These are phyloP conservation scores for Candida incommunis DNA, from an alignment of 805 yeast genomes.

Conservation along the genomic window DNA sequence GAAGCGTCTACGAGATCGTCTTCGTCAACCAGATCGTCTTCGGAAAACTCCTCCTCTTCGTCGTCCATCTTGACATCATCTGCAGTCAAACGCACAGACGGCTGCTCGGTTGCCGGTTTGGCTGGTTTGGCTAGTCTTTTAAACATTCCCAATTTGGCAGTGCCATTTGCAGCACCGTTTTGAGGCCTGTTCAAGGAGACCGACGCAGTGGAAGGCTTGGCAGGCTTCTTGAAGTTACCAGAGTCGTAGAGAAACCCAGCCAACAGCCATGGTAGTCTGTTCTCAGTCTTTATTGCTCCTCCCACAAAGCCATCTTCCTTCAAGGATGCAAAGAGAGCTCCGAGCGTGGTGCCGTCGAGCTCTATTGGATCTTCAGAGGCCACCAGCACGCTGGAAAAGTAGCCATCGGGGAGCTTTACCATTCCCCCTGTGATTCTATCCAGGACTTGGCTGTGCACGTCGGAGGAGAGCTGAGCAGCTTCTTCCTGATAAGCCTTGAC, in stretches of 20 bases:
- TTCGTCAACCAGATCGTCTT: slow-evolving; percentile 42
- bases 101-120: not conserved
- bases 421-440: slow-evolving; percentile 22
- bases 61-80: slow-evolving; percentile 6
- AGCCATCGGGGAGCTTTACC: slow-evolving; percentile 16
- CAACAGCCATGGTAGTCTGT: not conserved
- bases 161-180: not conserved
- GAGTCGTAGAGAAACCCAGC: not conserved
- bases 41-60: slow-evolving; percentile 29
- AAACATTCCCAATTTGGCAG: not conserved
- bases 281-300: not conserved
- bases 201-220: not conserved
- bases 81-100: not conserved
- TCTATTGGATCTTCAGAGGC: slow-evolving; percentile 2
- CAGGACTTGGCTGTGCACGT: slow-evolving; percentile 22
- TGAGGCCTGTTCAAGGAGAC: not conserved
- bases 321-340: not conserved
- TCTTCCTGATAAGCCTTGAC: not conserved
- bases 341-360: not conserved
- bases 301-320: not conserved
- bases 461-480: not conserved
- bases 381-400: slow-evolving; percentile 12
- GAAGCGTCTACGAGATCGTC: slow-evolving; percentile 36
- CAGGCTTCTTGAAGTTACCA: not conserved
- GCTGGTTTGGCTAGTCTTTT: not conserved